Conservation (phyloP, 139 green algal genomes). For the Pseudopediastrum boryanum region DNA sequence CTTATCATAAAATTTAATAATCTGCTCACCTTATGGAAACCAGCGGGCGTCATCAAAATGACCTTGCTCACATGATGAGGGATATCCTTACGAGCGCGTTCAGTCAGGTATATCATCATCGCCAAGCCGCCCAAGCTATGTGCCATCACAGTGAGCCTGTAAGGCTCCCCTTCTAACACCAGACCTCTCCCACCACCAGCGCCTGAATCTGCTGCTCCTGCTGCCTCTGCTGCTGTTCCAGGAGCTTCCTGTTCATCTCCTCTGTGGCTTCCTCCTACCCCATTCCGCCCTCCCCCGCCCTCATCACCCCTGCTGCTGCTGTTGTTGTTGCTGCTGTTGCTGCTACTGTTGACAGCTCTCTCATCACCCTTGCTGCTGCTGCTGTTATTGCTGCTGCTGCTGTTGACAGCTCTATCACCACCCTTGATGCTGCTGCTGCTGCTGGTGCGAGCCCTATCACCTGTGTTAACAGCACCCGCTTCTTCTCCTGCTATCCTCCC, state of each 20-base stretch:
- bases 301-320: not conserved
- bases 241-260: no score
- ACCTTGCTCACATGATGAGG: conserved; percentile 70
- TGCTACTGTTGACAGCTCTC: not conserved
- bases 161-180: conserved; percentile 53
- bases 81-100: conserved; percentile 9
- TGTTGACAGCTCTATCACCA: not conserved
- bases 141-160: conserved; percentile 65
- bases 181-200: no score
- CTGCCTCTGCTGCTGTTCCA: not conserved
- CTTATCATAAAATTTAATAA: no score
- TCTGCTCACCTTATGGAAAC: conserved; percentile 75
- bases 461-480: not conserved
- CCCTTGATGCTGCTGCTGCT: conserved; percentile 4
- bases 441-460: not conserved
- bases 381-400: not conserved
- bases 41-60: conserved; percentile 82
- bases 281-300: no score
- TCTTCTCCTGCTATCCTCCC: not conserved
- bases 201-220: not conserved
- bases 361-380: not conserved
- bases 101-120: conserved; percentile 71
- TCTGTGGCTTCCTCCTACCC: no score
- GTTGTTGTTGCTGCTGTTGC: conserved; percentile 14
- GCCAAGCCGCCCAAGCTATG: conserved; percentile 77